Percentiles rank a stretch among this genome's conserved stretches.
These are phyloP conservation scores for Phaeoacremonium minimum DNA, from an alignment of 2,329 filamentous ascomycete species.

Conservation along the genomic window DNA sequence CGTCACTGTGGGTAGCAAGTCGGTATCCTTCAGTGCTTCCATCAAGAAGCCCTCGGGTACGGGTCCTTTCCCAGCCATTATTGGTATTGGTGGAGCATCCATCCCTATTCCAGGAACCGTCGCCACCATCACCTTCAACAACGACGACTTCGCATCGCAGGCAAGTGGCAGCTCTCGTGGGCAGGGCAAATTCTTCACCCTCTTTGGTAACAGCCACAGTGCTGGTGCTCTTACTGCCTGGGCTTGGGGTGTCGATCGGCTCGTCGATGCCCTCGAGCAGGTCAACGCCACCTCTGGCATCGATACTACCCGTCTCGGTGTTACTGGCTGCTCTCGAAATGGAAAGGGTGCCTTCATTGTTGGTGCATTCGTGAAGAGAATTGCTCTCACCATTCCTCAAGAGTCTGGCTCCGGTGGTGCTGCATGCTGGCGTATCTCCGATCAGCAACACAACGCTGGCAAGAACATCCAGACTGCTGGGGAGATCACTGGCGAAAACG, in stretches of 20 bases:
- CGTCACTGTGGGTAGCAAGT: constrained; percentile 37
- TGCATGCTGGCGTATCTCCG: constrained; percentile 56
- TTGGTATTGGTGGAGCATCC: constrained; percentile 49
- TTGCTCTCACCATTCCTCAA: constrained; percentile 58
- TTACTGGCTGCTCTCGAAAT: constrained; percentile 61
- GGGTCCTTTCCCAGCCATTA: constrained; percentile 51
- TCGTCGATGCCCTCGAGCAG: constrained; percentile 56
- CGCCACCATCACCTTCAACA: constrained; percentile 55
- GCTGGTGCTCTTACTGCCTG: constrained; percentile 58
- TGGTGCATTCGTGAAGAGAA: constrained; percentile 53
- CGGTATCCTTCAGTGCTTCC: constrained; percentile 36
- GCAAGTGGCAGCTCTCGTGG: constrained; percentile 41
- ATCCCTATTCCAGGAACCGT: constrained; percentile 51
- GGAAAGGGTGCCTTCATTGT: constrained; percentile 61
- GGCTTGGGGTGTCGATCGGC: constrained; percentile 58
- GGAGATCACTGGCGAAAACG: constrained; percentile 53
- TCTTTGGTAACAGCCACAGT: constrained; percentile 50
- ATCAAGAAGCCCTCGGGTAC: constrained; percentile 37
- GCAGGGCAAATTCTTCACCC: constrained; percentile 53
- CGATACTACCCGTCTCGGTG: constrained; percentile 43
- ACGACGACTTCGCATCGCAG: constrained; percentile 53
- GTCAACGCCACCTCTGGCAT: constrained; percentile 40
- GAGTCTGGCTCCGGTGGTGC: constrained; percentile 59
- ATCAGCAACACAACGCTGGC: constrained; percentile 43
- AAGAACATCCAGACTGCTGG: constrained; percentile 56